Evolutionary conservation across 352 stramenopile genomes (phyloP), one percentile per base, ranked within the genome.

Genomic region (Globisporangium perplexum): DNA sequence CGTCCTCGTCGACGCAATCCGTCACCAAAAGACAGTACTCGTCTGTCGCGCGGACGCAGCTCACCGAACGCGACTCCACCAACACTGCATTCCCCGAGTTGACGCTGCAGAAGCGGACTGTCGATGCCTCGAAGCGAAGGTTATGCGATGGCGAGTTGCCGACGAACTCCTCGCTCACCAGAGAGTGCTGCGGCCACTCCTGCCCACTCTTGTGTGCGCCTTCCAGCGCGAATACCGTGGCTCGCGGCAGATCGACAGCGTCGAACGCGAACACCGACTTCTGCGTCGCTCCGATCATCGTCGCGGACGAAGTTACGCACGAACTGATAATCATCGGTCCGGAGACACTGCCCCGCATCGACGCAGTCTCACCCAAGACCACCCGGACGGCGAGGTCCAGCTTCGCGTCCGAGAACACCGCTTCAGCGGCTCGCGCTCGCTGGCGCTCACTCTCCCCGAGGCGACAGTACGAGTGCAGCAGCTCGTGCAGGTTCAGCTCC

Each of bases 391-490:
- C 47, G 31, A 53, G 39, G 3, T 53, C 47, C 31, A 53, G 30
- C 26, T 53, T 53, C 31, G n/a, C 47, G 20, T 42, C 23, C n/a
- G 28, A 43, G 11, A 41, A 22, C 47, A 53, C 17, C 30, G 47
- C 33, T 31, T 53, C 47, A 5, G n/a, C 38, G 4, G 20, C 31
- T 42, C n/a, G 31, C 5, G 12, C 28, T 17, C 47, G 31, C 22
- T 24, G n/a, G 20, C 20, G 15, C 10, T 23, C 20, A 22, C 31
- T 53, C 31, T n/a, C 10, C 23, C 47, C 47, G 11, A 53, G 47
- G 23, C 31, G 47, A 20, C 47, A 53, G 31, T 53, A 53, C 31
- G 47, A 44, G 47, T 53, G 47, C 31, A 53, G 47, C 22, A 53
- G 20, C 33, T 42, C 30, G 20, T 53, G 47, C 47, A 53, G 8